phyloP scores from a whole-genome alignment of 2,329 filamentous ascomycete species.

The Trichoderma arundinaceum region DNA sequence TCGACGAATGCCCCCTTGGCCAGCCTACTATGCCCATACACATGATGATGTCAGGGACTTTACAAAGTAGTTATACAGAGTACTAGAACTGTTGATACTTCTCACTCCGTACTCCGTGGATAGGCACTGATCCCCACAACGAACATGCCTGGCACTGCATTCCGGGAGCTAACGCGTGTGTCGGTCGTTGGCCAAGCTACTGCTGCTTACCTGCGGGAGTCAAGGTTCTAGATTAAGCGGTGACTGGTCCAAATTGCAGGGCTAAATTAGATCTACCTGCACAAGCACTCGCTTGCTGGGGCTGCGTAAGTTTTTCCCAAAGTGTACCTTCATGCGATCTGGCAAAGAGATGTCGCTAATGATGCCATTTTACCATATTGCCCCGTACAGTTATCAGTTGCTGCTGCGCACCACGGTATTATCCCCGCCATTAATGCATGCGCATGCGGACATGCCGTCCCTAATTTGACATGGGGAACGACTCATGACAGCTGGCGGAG shows the following conservation, averaged over 20 bases:
- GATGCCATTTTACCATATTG: slow-evolving; percentile 13
- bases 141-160: slow-evolving; percentile 59
- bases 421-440: slow-evolving; percentile 56
- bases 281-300: slow-evolving; percentile 57
- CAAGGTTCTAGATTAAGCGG: slow-evolving; percentile 57
- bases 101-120: slow-evolving; percentile 33
- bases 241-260: slow-evolving; percentile 63
- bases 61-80: background rate
- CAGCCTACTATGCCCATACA: background rate
- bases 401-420: slow-evolving; percentile 55
- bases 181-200: slow-evolving; percentile 55
- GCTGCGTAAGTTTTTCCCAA: slow-evolving; percentile 42
- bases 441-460: slow-evolving; percentile 49
- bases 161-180: slow-evolving; percentile 60
- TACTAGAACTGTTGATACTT: slow-evolving; percentile 1
- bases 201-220: slow-evolving; percentile 43
- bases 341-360: slow-evolving; percentile 14
- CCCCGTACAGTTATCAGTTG: slow-evolving; percentile 38
- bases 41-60: slow-evolving; percentile 5
- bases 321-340: slow-evolving; percentile 11
- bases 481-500: slow-evolving; percentile 54
- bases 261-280: slow-evolving; percentile 60
- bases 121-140: slow-evolving; percentile 57
- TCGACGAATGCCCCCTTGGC: background rate
- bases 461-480: slow-evolving; percentile 48